A percentile compares a stretch with the other conserved stretches of the same genome.
Conservation (phyloP, 2,329 filamentous ascomycete genomes). For the Penicillium oxalicum region DNA sequence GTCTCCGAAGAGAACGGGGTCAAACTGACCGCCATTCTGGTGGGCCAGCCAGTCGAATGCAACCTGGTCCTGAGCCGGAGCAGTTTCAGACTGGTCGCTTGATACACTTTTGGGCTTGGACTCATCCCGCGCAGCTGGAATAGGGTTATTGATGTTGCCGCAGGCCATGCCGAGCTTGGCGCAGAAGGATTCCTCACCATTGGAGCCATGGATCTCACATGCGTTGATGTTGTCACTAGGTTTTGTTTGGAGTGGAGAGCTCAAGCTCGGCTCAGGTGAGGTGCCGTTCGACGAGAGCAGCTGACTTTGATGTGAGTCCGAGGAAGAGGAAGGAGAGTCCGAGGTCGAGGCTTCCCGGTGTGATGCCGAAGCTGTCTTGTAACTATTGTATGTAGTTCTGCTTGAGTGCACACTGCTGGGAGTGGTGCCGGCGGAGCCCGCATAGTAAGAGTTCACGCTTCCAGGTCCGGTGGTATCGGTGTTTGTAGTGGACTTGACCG, state of each 20-base stretch:
- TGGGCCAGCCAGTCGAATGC: slow-evolving; percentile 64
- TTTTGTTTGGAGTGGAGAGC: slow-evolving; percentile 38
- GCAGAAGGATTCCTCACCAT: slow-evolving; percentile 44
- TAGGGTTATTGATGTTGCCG: slow-evolving; percentile 41
- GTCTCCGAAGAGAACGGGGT: slow-evolving; percentile 83
- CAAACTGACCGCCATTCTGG: slow-evolving; percentile 80
- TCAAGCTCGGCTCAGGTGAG: slow-evolving; percentile 42
- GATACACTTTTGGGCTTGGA: slow-evolving; percentile 26
- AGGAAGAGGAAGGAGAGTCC: slow-evolving; percentile 45
- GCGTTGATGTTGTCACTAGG: slow-evolving; percentile 29
- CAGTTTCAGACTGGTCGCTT: slow-evolving; percentile 19
- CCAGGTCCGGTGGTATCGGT: not conserved
- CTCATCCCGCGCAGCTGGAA: slow-evolving; percentile 34
- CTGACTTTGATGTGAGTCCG: slow-evolving; percentile 42
- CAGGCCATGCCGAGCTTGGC: slow-evolving; percentile 41
- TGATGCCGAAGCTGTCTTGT: slow-evolving; percentile 14
- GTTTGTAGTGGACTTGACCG: slow-evolving; percentile 8
- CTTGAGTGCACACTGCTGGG: slow-evolving; percentile 8
- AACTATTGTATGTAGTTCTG: slow-evolving; percentile 16
- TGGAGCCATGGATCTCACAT: slow-evolving; percentile 23
- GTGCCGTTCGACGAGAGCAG: slow-evolving; percentile 45
- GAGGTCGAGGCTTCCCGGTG: slow-evolving; percentile 35
- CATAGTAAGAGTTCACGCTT: slow-evolving; percentile 3
- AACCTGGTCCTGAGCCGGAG: slow-evolving; percentile 11
- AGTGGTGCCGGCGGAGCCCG: slow-evolving; percentile 12